These are phyloP conservation scores for Aphanomyces stellatus DNA, from an alignment of 352 stramenopile genomes.

Conservation along the genomic window DNA sequence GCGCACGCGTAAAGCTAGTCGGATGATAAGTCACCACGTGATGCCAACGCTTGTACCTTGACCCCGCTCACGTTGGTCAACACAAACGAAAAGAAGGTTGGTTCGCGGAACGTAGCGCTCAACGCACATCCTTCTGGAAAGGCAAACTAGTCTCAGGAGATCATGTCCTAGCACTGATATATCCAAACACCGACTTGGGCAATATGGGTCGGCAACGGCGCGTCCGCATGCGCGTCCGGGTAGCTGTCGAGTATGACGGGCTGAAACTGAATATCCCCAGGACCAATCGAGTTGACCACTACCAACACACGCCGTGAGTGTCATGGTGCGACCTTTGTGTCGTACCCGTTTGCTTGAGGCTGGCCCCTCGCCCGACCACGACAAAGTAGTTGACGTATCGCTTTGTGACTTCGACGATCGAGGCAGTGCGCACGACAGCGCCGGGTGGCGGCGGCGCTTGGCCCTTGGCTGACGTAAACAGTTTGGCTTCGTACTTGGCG, in stretches of 20 bases:
- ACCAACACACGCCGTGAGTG: not conserved
- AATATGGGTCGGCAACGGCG: conserved; percentile 50
- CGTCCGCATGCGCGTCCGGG: conserved; percentile 48
- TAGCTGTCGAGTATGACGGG: conserved; percentile 56
- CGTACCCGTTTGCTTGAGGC: conserved; percentile 46
- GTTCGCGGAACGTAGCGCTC: conserved; percentile 41
- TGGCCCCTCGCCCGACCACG: conserved; percentile 30
- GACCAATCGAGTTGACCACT: conserved; percentile 68
- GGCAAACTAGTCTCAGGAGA: conserved; percentile 36
- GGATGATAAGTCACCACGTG: not conserved
- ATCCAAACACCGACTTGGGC: conserved; percentile 19
- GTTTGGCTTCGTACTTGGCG: conserved; percentile 58
- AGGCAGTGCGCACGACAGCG: not conserved
- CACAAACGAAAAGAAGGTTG: conserved; percentile 77
- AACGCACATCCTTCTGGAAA: conserved; percentile 70
- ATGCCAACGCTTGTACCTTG: conserved; percentile 27
- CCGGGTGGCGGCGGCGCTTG: not conserved
- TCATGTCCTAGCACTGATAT: not conserved
- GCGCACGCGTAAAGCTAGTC: conserved; percentile 51
- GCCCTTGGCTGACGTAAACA: conserved; percentile 27
- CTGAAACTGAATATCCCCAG: conserved; percentile 59
- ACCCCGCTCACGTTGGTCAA: conserved; percentile 72
- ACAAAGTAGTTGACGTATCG: conserved; percentile 81
- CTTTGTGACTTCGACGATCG: conserved; percentile 66
- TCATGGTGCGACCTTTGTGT: not conserved